Evolutionary conservation across 805 yeast genomes (phyloP).

Genomic region (Candida nanaspora): DNA sequence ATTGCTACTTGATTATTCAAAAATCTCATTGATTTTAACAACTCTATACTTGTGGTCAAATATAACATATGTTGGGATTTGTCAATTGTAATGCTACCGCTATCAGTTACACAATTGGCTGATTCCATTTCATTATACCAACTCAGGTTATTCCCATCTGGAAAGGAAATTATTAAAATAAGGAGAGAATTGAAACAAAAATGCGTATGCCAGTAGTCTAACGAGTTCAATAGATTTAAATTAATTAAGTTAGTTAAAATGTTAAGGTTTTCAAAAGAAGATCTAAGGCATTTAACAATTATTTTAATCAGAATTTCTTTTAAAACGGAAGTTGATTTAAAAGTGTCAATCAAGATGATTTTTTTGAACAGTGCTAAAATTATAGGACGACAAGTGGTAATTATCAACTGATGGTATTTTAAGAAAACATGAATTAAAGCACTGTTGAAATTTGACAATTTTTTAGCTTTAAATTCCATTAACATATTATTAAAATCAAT

Average conservation of each 20-base stretch:
- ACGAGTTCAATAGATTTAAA: conserved; percentile 25
- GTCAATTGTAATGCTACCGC: too few relatives aligned
- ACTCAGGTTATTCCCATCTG: conserved; percentile 3
- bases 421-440: conserved; percentile 26
- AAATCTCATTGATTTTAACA: conserved; percentile 20
- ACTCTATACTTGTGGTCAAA: conserved; percentile 15
- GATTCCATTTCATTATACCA: too few relatives aligned
- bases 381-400: conserved; percentile 30
- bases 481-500: conserved; percentile 14
- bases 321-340: too few relatives aligned
- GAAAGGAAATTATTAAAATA: conserved; percentile 18
- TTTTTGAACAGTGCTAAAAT: conserved; percentile 28
- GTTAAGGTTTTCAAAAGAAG: conserved; percentile 26
- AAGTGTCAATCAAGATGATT: conserved; percentile 11
- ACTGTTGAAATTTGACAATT: conserved; percentile 9
- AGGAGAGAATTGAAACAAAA: conserved; percentile 28
- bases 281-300: conserved; percentile 21
- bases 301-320: conserved; percentile 19
- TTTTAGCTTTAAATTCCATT: conserved; percentile 11
- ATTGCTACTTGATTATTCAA: conserved; percentile 21
- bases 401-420: conserved; percentile 27
- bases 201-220: conserved; percentile 34
- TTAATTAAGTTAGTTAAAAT: conserved; percentile 20
- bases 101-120: too few relatives aligned
- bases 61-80: conserved; percentile 4